A percentile compares a stretch with the other conserved stretches of the same genome.
Conservation (phyloP, 179 eudicot species). For the Heliamphora pulchella region DNA sequence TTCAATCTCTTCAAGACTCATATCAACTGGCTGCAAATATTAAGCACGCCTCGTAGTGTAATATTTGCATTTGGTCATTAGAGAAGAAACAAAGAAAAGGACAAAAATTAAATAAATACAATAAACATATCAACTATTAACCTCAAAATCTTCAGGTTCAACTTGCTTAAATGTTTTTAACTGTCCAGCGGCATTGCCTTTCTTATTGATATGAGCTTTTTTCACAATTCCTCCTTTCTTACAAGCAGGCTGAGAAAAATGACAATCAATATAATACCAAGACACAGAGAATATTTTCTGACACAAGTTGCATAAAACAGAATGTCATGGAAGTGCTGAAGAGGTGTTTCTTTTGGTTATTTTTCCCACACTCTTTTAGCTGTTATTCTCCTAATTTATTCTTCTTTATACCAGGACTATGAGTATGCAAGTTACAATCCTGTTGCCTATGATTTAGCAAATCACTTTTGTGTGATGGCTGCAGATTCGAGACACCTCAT, state of each 20-base stretch:
- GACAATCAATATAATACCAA: too few relatives aligned
- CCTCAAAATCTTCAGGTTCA: constrained; percentile 92
- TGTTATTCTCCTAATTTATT: neutral
- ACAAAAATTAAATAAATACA: neutral
- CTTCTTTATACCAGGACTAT: constrained; percentile 50
- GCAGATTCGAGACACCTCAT: constrained; percentile 85
- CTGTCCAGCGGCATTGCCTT: constrained; percentile 58
- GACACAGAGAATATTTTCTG: too few relatives aligned
- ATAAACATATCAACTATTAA: constrained; percentile 19
- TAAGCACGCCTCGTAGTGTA: neutral
- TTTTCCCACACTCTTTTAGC: too few relatives aligned
- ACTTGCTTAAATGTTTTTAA: constrained; percentile 44
- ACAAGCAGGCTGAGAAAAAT: constrained; percentile 44
- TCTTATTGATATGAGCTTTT: constrained; percentile 52
- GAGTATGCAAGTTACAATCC: constrained; percentile 83
- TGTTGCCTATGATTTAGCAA: constrained; percentile 72
- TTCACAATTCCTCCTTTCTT: constrained; percentile 62
- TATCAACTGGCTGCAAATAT: constrained; percentile 71
- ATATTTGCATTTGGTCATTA: neutral
- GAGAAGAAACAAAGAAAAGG: neutral
- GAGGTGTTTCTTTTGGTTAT: too few relatives aligned
- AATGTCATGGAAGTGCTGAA: too few relatives aligned
- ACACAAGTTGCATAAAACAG: too few relatives aligned
- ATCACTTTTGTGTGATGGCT: constrained; percentile 94
- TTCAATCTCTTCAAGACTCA: constrained; percentile 94